Conservation (phyloP, 352 stramenopile genomes). For the Phytopythium sindhum region DNA sequence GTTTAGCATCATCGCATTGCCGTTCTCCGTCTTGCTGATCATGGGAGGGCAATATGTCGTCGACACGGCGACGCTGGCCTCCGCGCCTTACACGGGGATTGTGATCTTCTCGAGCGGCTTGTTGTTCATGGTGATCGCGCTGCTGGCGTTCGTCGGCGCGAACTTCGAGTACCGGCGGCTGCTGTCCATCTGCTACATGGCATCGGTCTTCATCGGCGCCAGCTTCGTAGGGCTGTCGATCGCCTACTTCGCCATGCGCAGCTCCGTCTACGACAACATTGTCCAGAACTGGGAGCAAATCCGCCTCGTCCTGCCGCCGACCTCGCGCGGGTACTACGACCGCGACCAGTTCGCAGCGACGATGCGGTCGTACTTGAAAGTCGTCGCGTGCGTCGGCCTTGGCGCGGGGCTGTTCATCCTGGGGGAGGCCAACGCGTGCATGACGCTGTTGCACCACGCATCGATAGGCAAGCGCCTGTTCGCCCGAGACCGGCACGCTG, state of each 20-base stretch:
- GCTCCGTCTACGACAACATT: constrained; percentile 50
- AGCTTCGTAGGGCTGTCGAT: constrained; percentile 50
- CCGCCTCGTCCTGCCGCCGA: constrained; percentile 62
- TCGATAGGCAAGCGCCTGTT: constrained; percentile 55
- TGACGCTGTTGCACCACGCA: constrained; percentile 50
- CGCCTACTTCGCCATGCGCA: constrained; percentile 50
- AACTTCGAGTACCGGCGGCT: constrained; percentile 79
- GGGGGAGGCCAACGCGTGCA: constrained; percentile 39
- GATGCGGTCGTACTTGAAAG: constrained; percentile 53
- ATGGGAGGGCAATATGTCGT: constrained; percentile 73
- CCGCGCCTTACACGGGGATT: constrained; percentile 69
- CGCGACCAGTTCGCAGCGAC: constrained; percentile 54
- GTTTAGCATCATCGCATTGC: constrained; percentile 63
- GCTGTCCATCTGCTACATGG: constrained; percentile 61
- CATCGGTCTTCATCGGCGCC: constrained; percentile 50
- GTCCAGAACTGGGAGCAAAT: constrained; percentile 53
- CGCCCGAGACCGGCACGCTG: constrained; percentile 44
- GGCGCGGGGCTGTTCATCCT: constrained; percentile 61
- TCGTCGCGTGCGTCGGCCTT: constrained; percentile 52
- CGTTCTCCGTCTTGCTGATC: constrained; percentile 65
- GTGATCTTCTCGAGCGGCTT: constrained; percentile 55
- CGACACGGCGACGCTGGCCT: constrained; percentile 55
- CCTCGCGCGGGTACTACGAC: constrained; percentile 63
- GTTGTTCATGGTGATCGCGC: constrained; percentile 47
- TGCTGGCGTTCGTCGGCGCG: constrained; percentile 65